Evolutionary conservation across 805 yeast species (phyloP).

Genomic region (Alloascoidea africana): DNA sequence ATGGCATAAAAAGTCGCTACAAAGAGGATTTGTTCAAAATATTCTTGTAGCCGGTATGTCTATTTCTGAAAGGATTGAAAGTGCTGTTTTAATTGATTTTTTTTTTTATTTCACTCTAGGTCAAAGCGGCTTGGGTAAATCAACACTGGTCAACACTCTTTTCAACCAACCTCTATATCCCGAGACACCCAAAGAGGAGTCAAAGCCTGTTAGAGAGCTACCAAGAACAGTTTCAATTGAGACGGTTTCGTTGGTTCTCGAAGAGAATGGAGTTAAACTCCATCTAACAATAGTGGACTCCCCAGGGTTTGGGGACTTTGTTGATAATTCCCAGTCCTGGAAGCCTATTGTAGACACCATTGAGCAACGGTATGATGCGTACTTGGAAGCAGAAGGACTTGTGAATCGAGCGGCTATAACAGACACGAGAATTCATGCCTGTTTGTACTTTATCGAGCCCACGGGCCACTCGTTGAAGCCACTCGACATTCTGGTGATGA

Average conservation of each 20-base stretch:
- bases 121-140: slow-evolving; percentile 84
- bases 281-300: slow-evolving; percentile 75
- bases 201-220: slow-evolving; percentile 24
- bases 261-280: slow-evolving; percentile 86
- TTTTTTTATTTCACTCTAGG: slow-evolving; percentile 63
- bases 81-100: slow-evolving; percentile 82
- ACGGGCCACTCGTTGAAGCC: slow-evolving; percentile 89
- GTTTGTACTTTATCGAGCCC: slow-evolving; percentile 89
- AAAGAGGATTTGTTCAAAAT: slow-evolving; percentile 64
- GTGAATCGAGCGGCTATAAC: slow-evolving; percentile 53
- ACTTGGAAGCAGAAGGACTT: slow-evolving; percentile 80
- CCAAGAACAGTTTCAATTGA: slow-evolving; percentile 38
- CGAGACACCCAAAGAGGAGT: slow-evolving; percentile 24
- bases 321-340: slow-evolving; percentile 74
- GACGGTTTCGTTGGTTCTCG: slow-evolving; percentile 58
- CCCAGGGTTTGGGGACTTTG: slow-evolving; percentile 87
- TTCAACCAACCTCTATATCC: slow-evolving; percentile 55
- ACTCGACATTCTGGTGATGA: slow-evolving; percentile 79
- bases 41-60: slow-evolving; percentile 48
- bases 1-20: slow-evolving; percentile 77
- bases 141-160: slow-evolving; percentile 82
- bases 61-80: slow-evolving; percentile 96
- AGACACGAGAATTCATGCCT: slow-evolving; percentile 87
- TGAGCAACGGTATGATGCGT: slow-evolving; percentile 71
- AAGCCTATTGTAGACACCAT: slow-evolving; percentile 85